phyloP scores from a whole-genome alignment of 495 filamentous ascomycete genomes.

The Podospora didyma region DNA sequence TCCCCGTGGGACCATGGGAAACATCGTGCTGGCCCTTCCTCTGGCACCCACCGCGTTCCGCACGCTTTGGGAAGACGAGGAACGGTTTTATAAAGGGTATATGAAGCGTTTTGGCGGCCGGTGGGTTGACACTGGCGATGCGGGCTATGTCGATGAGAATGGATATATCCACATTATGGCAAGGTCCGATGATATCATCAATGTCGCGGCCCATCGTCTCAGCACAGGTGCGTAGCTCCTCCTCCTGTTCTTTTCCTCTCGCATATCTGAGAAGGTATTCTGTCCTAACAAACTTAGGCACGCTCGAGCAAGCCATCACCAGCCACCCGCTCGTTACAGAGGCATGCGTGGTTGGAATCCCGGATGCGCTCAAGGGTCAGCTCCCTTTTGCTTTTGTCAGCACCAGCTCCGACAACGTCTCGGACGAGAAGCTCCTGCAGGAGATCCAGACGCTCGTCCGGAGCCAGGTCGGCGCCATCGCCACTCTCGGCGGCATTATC shows the following conservation, averaged over 20 bases:
- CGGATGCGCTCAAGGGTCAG: slow-evolving; percentile 81
- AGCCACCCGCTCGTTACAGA: slow-evolving; percentile 74
- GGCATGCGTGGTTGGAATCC: slow-evolving; percentile 79
- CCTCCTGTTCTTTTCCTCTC: not conserved
- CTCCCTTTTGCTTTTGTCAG: slow-evolving; percentile 87
- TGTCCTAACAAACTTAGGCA: slow-evolving; percentile 40
- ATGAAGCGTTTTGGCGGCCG: slow-evolving; percentile 71
- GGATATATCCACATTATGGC: slow-evolving; percentile 87
- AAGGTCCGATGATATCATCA: slow-evolving; percentile 86
- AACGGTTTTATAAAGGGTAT: slow-evolving; percentile 78
- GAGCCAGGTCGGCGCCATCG: slow-evolving; percentile 85
- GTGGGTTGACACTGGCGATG: slow-evolving; percentile 89
- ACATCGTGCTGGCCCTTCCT: slow-evolving; percentile 80
- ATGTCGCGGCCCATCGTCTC: slow-evolving; percentile 89
- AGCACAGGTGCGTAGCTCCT: slow-evolving; percentile 60
- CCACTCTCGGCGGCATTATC: slow-evolving; percentile 77
- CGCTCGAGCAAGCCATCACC: slow-evolving; percentile 86
- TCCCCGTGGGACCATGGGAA: slow-evolving; percentile 70
- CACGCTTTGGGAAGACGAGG: slow-evolving; percentile 78
- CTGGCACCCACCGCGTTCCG: slow-evolving; percentile 83
- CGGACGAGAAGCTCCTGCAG: slow-evolving; percentile 40
- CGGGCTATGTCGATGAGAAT: slow-evolving; percentile 76
- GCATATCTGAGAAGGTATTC: not conserved
- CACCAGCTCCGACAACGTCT: slow-evolving; percentile 37
- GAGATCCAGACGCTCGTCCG: slow-evolving; percentile 66